Conservation (phyloP, 495 filamentous ascomycete genomes). For the Neurospora sp. region DNA sequence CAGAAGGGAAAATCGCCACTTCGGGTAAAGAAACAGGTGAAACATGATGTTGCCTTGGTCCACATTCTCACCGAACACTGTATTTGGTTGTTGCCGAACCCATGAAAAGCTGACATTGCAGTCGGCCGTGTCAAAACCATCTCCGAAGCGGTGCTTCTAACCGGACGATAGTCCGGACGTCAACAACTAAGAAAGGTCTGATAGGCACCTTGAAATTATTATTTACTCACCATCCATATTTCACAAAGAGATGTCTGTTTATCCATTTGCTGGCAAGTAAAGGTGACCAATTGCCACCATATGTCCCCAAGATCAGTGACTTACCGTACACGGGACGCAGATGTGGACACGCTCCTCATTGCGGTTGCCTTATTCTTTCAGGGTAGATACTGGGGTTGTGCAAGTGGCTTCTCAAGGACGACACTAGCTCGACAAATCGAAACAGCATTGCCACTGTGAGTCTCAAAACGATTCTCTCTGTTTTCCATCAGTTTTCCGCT, state of each 20-base stretch:
- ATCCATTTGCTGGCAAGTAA: not conserved
- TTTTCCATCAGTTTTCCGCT: too few relatives aligned
- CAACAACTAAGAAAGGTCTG: not conserved
- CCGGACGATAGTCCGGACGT: not conserved
- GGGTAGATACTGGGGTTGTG: not conserved
- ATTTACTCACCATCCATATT: not conserved
- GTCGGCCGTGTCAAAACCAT: not conserved
- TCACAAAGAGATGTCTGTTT: not conserved
- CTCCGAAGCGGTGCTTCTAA: not conserved
- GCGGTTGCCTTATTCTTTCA: not conserved
- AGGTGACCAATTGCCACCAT: not conserved
- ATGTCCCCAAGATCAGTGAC: not conserved
- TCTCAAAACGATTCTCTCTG: not conserved
- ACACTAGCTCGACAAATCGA: not conserved
- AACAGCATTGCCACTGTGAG: not conserved
- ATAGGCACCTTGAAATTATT: not conserved
- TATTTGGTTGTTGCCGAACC: not conserved
- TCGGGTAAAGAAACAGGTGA: not conserved
- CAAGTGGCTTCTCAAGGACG: not conserved
- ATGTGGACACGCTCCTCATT: not conserved
- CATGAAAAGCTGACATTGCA: not conserved
- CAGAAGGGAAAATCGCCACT: not conserved
- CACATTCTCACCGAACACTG: not conserved
- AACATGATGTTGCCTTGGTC: not conserved
- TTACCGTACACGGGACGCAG: too few relatives aligned